Conservation (phyloP, 768 basidiomycete species). For the Galerina marginata region DNA sequence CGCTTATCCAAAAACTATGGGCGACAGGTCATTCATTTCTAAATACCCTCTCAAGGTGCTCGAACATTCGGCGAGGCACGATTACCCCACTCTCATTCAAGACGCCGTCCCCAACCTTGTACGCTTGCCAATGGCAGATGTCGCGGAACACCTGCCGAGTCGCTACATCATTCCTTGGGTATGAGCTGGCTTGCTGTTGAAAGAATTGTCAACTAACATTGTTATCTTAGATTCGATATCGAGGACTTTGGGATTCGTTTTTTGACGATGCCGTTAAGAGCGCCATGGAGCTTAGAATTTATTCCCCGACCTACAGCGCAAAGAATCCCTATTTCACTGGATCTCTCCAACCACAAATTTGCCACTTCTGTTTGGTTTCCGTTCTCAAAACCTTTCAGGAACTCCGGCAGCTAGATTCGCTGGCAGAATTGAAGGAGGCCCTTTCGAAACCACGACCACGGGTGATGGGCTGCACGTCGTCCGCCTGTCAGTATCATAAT, state of each 20-base stretch:
- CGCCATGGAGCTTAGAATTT: constrained; percentile 1
- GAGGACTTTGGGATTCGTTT: constrained; percentile 9
- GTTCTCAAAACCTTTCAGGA: constrained; percentile 13
- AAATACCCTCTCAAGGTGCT: constrained; percentile 24
- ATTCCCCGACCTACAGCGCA: background rate
- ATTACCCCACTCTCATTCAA: constrained; percentile 24
- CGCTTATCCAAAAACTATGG: background rate
- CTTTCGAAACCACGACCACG: constrained; percentile 4
- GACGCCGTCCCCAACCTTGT: constrained; percentile 25
- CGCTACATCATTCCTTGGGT: constrained; percentile 24
- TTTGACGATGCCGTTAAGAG: constrained; percentile 16
- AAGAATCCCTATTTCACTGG: constrained; percentile 10
- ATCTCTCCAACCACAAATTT: constrained; percentile 12
- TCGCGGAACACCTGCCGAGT: constrained; percentile 16
- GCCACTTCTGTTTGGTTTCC: constrained; percentile 15
- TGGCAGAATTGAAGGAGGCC: constrained; percentile 13
- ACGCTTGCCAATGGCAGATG: constrained; percentile 11
- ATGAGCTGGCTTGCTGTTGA: background rate
- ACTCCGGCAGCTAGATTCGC: constrained; percentile 2
- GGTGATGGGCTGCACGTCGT: constrained; percentile 12
- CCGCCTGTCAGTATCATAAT: constrained; percentile 16
- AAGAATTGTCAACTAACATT: background rate
- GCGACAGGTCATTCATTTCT: constrained; percentile 17
- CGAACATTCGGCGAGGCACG: constrained; percentile 26
- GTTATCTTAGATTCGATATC: constrained; percentile 14